A percentile compares a stretch with the other conserved stretches of the same genome.
Conservation (phyloP, 169 alveolate species). For the Condylostoma magnum region DNA sequence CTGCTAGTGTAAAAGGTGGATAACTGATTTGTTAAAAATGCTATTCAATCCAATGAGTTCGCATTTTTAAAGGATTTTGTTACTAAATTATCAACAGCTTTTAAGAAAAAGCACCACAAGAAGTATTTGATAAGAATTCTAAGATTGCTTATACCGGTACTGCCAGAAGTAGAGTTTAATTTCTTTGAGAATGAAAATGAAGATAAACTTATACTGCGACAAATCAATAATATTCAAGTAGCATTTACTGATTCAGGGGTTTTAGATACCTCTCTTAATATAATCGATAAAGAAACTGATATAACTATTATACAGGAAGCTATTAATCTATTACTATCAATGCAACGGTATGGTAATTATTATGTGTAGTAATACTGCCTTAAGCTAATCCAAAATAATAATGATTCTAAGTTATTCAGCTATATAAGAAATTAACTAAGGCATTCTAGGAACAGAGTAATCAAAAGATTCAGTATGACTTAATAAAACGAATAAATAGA, state of each 20-base stretch:
- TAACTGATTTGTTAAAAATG: neutral
- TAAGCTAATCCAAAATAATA: neutral
- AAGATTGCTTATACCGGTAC: neutral
- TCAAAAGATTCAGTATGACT: neutral
- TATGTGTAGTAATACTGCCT: neutral
- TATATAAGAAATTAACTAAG: slow-evolving; percentile 9
- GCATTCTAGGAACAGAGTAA: slow-evolving; percentile 12
- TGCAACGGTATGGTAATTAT: slow-evolving; percentile 7
- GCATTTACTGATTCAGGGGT: slow-evolving; percentile 17
- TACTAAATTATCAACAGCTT: slow-evolving; percentile 24
- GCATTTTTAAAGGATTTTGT: slow-evolving; percentile 11
- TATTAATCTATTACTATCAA: neutral
- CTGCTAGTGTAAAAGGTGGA: neutral
- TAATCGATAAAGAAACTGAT: neutral
- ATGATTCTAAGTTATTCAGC: slow-evolving; percentile 6
- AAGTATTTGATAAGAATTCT: slow-evolving; percentile 12
- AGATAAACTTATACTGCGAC: neutral
- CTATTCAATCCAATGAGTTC: neutral
- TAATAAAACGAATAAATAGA: neutral
- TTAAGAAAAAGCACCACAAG: slow-evolving; percentile 22
- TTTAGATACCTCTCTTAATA: slow-evolving; percentile 10
- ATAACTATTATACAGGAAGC: slow-evolving; percentile 14
- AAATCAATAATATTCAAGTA: slow-evolving; percentile 3
- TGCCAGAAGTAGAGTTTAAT: neutral
- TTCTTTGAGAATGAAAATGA: neutral